Base-by-base conservation (phyloP, 1,284 basidiomycete genomes). In the Cystobasidium sp. region DNA sequence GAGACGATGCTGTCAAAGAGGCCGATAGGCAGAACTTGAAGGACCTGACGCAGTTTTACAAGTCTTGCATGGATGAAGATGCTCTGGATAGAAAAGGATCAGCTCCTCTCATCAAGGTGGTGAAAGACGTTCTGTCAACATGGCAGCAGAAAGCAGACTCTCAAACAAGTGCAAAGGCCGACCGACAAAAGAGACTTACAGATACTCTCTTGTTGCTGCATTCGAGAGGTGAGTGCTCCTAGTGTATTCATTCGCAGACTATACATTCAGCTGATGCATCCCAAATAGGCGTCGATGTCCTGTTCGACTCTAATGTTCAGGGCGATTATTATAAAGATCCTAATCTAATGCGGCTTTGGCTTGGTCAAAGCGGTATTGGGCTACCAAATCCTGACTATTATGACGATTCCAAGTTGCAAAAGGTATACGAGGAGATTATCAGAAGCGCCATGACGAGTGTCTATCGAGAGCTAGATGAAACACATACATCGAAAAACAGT, bases 331-430 rank as follows among this genome's bases (percentile, higher is more conserved):
- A 91, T 31, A 86, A 88, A n/a, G 92, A 97, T 80, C 94, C 96
- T 0, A 91, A 94, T 78, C 83, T 87, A 58, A 93, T 96, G 87
- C 88, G 88, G 0, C 86, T 95, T 18, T 94, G 90, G 89, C 88
- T 98, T 80, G 89, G 87, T 77, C 95, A 98, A 80, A 88, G 91
- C 7, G 86, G 85, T 10, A 86, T 97, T 7, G 93, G 94, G 43
- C 88, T 98, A 14, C 95, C 95, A 0, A 89, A 94, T 53, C 78
- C 92, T 89, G 92, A 95, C 84, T 97, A 98, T 82, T 98, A 94
- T 82, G 87, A 91, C 62, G 95, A 98, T 76, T 84, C 89, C 69
- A 84, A 85, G 0, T 87, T 93, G 59, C 82, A 89, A 24, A 86
- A 88, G 31, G 83, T 91, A 12, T 97, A 97, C 83, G 85, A 87